phyloP scores from a whole-genome alignment of 768 basidiomycete species.

The Hortiboletus campestris region DNA sequence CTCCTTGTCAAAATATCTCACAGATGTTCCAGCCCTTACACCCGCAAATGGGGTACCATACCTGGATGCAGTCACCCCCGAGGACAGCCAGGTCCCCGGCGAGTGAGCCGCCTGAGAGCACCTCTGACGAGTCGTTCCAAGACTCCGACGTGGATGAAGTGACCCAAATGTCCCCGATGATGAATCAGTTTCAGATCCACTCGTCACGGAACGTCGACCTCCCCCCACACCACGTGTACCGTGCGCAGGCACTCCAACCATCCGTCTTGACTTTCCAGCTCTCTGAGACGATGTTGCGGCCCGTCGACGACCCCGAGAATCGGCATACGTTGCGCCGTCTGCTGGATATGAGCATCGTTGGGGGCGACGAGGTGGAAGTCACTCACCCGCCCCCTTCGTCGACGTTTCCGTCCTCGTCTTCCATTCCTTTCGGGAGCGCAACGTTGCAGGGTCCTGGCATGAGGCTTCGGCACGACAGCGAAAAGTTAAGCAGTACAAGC shows the following conservation, averaged over 20 bases:
- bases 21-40: constrained; percentile 20
- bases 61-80: constrained; percentile 13
- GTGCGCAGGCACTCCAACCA: constrained; percentile 19
- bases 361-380: constrained; percentile 14
- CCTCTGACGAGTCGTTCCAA: constrained; percentile 28
- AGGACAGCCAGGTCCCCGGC: constrained; percentile 24
- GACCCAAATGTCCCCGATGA: constrained; percentile 31
- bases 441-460: constrained; percentile 23
- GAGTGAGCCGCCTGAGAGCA: constrained; percentile 31
- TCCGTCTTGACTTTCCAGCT: constrained; percentile 33
- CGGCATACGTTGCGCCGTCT: constrained; percentile 17
- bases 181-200: constrained; percentile 31
- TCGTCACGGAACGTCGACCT: constrained; percentile 9
- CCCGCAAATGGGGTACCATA: constrained; percentile 10
- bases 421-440: constrained; percentile 2
- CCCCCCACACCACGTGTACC: constrained; percentile 4
- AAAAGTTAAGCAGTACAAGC: constrained; percentile 7
- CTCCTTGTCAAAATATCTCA: constrained; percentile 14
- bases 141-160: constrained; percentile 30
- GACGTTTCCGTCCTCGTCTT: not conserved
- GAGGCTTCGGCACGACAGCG: constrained; percentile 21
- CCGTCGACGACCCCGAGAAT: constrained; percentile 29
- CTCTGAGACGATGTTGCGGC: constrained; percentile 22
- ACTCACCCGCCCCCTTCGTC: constrained; percentile 5
- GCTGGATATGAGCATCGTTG: constrained; percentile 16